Base-by-base conservation (phyloP, 352 stramenopile species). In the Blastocystis sp. region DNA sequence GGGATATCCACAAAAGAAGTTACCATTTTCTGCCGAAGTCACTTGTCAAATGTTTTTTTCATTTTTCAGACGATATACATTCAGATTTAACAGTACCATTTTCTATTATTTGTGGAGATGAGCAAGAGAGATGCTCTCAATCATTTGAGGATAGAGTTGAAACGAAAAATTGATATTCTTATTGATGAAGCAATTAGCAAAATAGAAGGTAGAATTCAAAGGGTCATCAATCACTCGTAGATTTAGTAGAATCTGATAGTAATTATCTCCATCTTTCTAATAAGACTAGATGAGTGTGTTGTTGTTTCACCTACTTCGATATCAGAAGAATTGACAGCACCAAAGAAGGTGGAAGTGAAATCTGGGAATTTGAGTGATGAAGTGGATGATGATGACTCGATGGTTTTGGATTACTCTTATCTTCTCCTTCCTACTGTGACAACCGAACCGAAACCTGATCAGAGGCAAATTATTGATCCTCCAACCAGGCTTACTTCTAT, bases 131-230 rank as follows among this genome's bases (percentile, higher is more conserved):
- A 78, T 29, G 12, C 32, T 29, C 66, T 78, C 43, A 29, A 78
- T 14, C 66, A 56, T 19, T 37, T 78, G 19, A n/a, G 66, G n/a
- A 32, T 78, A 6, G 66, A 78, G 21, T 32, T 78, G 39, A 59
- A 78, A 21, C 5, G 43, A 39, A 78, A 46, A 19, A 35, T 78
- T 16, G 37, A 78, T 78, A 24, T 27, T 35, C 54, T 78, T 58
- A 78, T 78, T 29, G 66, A 78, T 58, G 37, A 78, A 35, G 43
- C 66, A 11, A 59, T 78, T 58, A n/a, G 6, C 5, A 57, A 35
- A 14, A 16, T 54, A 59, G 16, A 78, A 59, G 39, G 66, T 78
- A 46, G 32, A 27, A 74, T 74, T 3, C 32, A 7, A 12, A 7
- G 12, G 21, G 19, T 21, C 9, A 6, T 5, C 63, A 19, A 5